Evolutionary conservation across 2,329 filamentous ascomycete species (phyloP), one percentile per base, ranked within the genome.

Genomic region (Corniculantispora saksenae): DNA sequence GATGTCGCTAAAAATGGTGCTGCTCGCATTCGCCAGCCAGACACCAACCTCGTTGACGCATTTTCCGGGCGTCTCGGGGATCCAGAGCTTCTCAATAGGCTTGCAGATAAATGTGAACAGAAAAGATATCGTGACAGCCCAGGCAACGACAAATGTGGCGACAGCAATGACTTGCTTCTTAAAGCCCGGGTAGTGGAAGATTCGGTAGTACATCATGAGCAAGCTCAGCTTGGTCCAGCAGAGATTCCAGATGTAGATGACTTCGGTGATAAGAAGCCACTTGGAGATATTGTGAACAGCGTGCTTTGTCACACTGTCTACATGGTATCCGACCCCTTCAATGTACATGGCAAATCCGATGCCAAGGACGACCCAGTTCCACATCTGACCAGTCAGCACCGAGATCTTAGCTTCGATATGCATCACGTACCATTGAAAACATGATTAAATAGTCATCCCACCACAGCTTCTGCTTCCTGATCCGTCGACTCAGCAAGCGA

Each of bases 51-150:
- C 78, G 70, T 83, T 75, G 68, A 84, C 81, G 68, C 83, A 86
- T 3, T 69, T 72, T 13, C 83, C 83, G 0, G 81, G 79, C 1
- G 83, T 62, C 0, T 76, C 69, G 0, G 77, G 77, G 25, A 83
- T 76, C 83, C 83, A 85, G 0, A 82, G 72, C 70, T 83, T 84
- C 57, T 78, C 70, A 8, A 85, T 78, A 0, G 83, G 83, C 0
- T 78, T 75, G 72, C 83, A 86, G 69, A 84, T 82, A 69, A 86
- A 85, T 65, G 84, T 78, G 70, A 80, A 82, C 48, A 84, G 75
- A 60, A 82, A 81, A 10, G 80, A 81, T 67, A 83, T 80, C 64
- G 75, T 76, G 38, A 84, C 72, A 35, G 79, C 78, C 82, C 83
- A 85, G 25, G 72, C 72, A 64, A 84, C 75, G 45, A 81, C 76